Conservation (phyloP, 2,329 filamentous ascomycete genomes). For the Ascochyta pisi region DNA sequence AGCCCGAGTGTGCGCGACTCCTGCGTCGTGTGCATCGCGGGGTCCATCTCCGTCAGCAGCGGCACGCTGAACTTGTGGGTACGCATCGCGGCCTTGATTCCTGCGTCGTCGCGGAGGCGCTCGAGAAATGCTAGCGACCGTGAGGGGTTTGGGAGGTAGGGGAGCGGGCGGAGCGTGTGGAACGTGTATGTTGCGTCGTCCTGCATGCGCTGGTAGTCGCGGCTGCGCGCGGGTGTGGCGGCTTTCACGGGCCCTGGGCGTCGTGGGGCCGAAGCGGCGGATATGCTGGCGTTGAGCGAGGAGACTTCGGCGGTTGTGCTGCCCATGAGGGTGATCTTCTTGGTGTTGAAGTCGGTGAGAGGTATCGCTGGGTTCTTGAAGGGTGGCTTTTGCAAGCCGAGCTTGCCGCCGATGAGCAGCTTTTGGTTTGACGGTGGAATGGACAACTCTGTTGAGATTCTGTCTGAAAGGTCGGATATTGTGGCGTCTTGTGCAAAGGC, state of each 20-base stretch:
- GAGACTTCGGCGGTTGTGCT: conserved; percentile 67
- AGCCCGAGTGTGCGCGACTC: conserved; percentile 84
- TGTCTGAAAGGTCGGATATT: conserved; percentile 64
- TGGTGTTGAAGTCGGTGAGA: conserved; percentile 59
- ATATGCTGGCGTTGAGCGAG: conserved; percentile 54
- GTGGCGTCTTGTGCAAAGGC: conserved; percentile 59
- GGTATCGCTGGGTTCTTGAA: conserved; percentile 65
- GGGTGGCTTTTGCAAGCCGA: conserved; percentile 68
- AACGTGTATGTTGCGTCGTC: conserved; percentile 82
- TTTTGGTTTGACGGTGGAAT: conserved; percentile 72
- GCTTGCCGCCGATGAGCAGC: conserved; percentile 68
- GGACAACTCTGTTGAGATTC: conserved; percentile 63
- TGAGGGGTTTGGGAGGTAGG: conserved; percentile 77
- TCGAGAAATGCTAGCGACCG: conserved; percentile 75
- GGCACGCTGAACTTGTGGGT: conserved; percentile 85
- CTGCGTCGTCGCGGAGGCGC: conserved; percentile 79
- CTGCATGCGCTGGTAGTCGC: conserved; percentile 56
- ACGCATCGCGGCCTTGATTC: conserved; percentile 83
- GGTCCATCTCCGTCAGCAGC: conserved; percentile 94
- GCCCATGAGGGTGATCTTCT: conserved; percentile 71
- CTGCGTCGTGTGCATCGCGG: conserved; percentile 79
- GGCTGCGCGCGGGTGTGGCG: conserved; percentile 49
- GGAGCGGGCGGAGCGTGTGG: conserved; percentile 74
- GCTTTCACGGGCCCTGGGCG: conserved; percentile 50
- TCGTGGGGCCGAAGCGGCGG: conserved; percentile 50